Percentiles rank a stretch among this genome's conserved stretches.
Evolutionary conservation across 1,284 basidiomycete genomes (phyloP).

Genomic region (Rhizoctonia solani): DNA sequence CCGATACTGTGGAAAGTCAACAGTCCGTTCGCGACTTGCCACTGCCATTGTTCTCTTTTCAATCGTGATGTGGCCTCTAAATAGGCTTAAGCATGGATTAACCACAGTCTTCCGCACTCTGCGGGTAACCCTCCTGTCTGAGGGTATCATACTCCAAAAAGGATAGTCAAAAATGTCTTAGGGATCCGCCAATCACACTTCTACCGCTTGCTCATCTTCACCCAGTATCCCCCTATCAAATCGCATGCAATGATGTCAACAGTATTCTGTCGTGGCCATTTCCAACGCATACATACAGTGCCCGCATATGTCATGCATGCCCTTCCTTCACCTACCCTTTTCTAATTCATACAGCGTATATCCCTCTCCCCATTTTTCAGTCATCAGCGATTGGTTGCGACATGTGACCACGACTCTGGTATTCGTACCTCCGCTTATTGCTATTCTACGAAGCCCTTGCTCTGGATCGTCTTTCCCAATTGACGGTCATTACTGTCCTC

Average conservation of each 20-base stretch:
- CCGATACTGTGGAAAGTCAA: too few relatives aligned
- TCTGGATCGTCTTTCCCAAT: neutral
- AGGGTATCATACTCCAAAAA: neutral
- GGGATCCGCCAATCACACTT: slow-evolving; percentile 14
- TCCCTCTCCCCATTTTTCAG: neutral
- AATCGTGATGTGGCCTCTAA: too few relatives aligned
- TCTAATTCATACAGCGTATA: neutral
- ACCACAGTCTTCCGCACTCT: slow-evolving; percentile 1
- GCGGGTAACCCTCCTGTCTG: neutral
- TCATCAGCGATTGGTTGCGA: neutral
- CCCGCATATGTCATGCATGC: neutral
- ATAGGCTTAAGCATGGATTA: too few relatives aligned
- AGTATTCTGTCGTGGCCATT: neutral
- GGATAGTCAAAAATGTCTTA: neutral
- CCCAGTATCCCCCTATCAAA: slow-evolving; percentile 17
- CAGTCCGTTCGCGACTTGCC: too few relatives aligned
- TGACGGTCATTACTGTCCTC: neutral
- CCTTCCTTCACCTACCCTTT: neutral
- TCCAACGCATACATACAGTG: neutral
- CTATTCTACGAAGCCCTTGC: neutral
- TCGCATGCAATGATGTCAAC: neutral
- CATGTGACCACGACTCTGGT: slow-evolving; percentile 12
- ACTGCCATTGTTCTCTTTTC: neutral
- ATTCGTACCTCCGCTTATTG: neutral
- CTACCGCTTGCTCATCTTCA: slow-evolving; percentile 1